Evolutionary conservation across 371 early-diverging fungal species (phyloP).

Genomic region (Conidiobolus incongruus): DNA sequence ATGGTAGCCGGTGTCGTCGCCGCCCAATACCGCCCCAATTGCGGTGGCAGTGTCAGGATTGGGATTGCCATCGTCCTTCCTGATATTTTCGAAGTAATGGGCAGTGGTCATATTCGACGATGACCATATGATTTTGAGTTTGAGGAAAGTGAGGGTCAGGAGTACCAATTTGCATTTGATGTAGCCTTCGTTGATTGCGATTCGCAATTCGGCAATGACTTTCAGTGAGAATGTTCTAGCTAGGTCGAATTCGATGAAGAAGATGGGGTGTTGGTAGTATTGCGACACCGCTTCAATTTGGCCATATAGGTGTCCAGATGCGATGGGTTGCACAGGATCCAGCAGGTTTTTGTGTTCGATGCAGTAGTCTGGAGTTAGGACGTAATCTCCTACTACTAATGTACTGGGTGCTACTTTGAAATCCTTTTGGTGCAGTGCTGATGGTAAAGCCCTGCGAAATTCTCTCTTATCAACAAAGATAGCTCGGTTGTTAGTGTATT

Average conservation of each 20-base stretch:
- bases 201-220: conserved; percentile 14
- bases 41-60: too few species aligned
- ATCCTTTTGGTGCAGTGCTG: conserved; percentile 58
- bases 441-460: conserved; percentile 79
- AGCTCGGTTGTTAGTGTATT: conserved; percentile 7
- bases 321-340: conserved; percentile 71
- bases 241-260: conserved; percentile 88
- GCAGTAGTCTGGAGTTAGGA: conserved; percentile 64
- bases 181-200: conserved; percentile 27
- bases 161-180: conserved; percentile 53
- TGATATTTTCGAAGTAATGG: too few species aligned
- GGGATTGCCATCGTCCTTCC: too few species aligned
- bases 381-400: conserved; percentile 87
- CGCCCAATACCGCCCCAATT: too few species aligned
- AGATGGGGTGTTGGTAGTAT: conserved; percentile 54
- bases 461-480: conserved; percentile 90
- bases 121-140: too few species aligned
- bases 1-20: too few species aligned
- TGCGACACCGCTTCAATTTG: conserved; percentile 80
- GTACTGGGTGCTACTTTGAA: conserved; percentile 63
- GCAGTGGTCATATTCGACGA: too few species aligned
- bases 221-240: conserved; percentile 51
- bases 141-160: conserved; percentile 38
- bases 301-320: conserved; percentile 73
- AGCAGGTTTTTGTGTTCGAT: conserved; percentile 88